A percentile compares a stretch with the other conserved stretches of the same genome.
phyloP scores from a whole-genome alignment of 306 rosid species.

The Inga leiocalycina region DNA sequence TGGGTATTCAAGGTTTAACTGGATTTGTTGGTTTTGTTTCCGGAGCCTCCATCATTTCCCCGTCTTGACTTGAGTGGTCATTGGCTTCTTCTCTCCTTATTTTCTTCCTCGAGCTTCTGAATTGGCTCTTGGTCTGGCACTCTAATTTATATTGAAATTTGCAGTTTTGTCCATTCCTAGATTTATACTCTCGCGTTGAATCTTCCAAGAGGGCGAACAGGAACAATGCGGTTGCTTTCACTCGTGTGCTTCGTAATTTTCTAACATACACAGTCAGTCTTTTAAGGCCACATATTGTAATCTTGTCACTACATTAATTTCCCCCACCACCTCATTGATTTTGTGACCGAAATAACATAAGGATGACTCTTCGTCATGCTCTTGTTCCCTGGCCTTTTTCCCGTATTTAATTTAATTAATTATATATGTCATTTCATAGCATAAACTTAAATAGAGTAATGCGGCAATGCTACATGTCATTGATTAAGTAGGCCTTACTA shows the following conservation, averaged over 20 bases:
- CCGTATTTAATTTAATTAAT: background rate
- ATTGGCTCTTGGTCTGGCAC: slow-evolving; percentile 57
- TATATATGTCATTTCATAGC: background rate
- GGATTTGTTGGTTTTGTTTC: slow-evolving; percentile 36
- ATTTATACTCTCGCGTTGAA: slow-evolving; percentile 46
- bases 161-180: slow-evolving; percentile 68
- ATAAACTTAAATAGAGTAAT: background rate
- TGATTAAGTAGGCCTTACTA: slow-evolving; percentile 47
- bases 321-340: slow-evolving; percentile 23
- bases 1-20: slow-evolving; percentile 62
- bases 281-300: slow-evolving; percentile 59
- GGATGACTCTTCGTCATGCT: slow-evolving; percentile 25
- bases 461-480: slow-evolving; percentile 35
- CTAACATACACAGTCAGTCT: slow-evolving; percentile 67
- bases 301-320: slow-evolving; percentile 4
- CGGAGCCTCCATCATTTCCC: slow-evolving; percentile 20
- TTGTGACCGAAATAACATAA: slow-evolving; percentile 39
- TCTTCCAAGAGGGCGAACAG: slow-evolving; percentile 54
- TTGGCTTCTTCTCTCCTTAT: slow-evolving; percentile 70
- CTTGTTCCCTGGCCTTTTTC: slow-evolving; percentile 30
- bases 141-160: slow-evolving; percentile 64
- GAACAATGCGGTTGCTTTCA: slow-evolving; percentile 80
- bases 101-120: slow-evolving; percentile 96
- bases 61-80: slow-evolving; percentile 51
- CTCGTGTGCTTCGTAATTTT: slow-evolving; percentile 51